Evolutionary conservation across 2,329 filamentous ascomycete species (phyloP).

Genomic region (Podosphaera fusca): DNA sequence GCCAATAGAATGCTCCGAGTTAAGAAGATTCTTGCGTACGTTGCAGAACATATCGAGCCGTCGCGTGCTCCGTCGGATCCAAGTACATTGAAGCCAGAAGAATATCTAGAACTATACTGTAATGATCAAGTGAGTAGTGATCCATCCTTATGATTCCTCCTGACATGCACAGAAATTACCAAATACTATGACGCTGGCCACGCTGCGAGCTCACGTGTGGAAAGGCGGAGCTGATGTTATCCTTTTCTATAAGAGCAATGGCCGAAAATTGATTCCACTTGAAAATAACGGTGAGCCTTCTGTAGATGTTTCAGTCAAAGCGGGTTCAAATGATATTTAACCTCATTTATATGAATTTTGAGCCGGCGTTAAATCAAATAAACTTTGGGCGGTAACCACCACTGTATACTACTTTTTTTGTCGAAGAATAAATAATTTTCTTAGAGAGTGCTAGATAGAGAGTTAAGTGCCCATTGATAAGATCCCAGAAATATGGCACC

Average conservation of each 20-base stretch:
- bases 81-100: slow-evolving; percentile 51
- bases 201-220: slow-evolving; percentile 80
- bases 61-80: slow-evolving; percentile 33
- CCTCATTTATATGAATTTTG: no score
- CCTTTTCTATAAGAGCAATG: slow-evolving; percentile 70
- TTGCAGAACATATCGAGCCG: slow-evolving; percentile 74
- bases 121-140: slow-evolving; percentile 53
- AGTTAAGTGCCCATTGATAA: slow-evolving; percentile 74
- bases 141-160: slow-evolving; percentile 1
- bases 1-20: slow-evolving; percentile 92
- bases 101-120: slow-evolving; percentile 88
- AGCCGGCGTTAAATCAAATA: no score
- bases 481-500: slow-evolving; percentile 87
- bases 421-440: no score
- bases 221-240: slow-evolving; percentile 84
- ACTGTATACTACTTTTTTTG: no score
- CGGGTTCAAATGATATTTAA: no score
- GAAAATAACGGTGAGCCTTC: no score
- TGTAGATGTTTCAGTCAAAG: no score
- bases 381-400: no score
- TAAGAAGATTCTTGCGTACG: slow-evolving; percentile 80
- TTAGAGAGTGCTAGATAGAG: slow-evolving; percentile 20
- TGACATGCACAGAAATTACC: slow-evolving; percentile 26
- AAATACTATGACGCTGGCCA: slow-evolving; percentile 78
- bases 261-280: no score